These are phyloP conservation scores for Fusarium ramigenum DNA, from an alignment of 2,329 filamentous ascomycete species.

Conservation along the genomic window DNA sequence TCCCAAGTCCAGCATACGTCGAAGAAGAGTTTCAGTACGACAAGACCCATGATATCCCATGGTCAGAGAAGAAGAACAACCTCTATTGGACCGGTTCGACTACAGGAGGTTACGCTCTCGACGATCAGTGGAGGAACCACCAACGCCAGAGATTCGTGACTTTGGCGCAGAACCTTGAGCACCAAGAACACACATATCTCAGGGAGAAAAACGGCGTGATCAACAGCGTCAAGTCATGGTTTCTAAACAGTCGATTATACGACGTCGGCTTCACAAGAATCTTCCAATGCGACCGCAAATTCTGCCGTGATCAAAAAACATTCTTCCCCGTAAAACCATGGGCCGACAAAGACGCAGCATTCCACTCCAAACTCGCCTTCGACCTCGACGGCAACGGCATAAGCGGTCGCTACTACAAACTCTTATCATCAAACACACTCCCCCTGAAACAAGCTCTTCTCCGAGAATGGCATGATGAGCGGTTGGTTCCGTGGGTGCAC, in stretches of 20 bases:
- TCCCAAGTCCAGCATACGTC: constrained; percentile 62
- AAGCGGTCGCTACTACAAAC: constrained; percentile 61
- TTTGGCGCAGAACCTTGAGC: constrained; percentile 48
- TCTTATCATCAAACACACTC: constrained; percentile 57
- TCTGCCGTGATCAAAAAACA: constrained; percentile 49
- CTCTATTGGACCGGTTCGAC: constrained; percentile 68
- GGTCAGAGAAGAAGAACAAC: constrained; percentile 59
- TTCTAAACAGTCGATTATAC: constrained; percentile 52
- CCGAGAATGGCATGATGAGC: constrained; percentile 67
- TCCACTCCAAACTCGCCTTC: constrained; percentile 55
- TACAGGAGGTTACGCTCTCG: constrained; percentile 56
- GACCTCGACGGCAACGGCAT: constrained; percentile 67
- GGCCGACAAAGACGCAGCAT: constrained; percentile 48
- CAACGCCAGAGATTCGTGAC: constrained; percentile 60
- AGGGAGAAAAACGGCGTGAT: constrained; percentile 30
- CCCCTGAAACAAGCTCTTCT: constrained; percentile 63
- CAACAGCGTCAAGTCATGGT: constrained; percentile 37
- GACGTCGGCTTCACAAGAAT: constrained; percentile 57
- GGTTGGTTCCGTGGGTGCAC: constrained; percentile 65
- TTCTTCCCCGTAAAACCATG: constrained; percentile 46
- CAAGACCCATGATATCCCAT: constrained; percentile 52
- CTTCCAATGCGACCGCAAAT: constrained; percentile 53
- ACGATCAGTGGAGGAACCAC: constrained; percentile 51
- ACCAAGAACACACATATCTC: constrained; percentile 47
- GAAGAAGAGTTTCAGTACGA: constrained; percentile 55